Base-by-base conservation (phyloP, 2,329 filamentous ascomycete species). In the Thyridium curvatum region DNA sequence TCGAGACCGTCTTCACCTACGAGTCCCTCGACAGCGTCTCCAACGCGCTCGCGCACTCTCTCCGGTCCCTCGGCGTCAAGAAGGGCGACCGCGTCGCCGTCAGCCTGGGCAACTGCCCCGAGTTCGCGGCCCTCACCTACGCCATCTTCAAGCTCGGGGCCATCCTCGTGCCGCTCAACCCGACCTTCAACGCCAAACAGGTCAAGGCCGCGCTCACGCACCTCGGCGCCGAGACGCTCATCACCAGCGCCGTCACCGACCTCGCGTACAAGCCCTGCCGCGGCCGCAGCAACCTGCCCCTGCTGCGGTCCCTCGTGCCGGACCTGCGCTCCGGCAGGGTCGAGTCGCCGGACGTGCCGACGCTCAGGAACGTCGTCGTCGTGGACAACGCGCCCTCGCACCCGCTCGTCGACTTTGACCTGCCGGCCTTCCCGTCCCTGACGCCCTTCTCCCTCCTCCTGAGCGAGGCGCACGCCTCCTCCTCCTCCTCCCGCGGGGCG, bases 111-210 rank as follows among this genome's bases (percentile, higher is more conserved):
- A 97, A 95, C 61, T 82, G 80, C 32, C 68, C 83, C 49, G 89
- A 95, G 60, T 91, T 87, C 57, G 87, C 86, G 3, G 82, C 83
- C 36, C 73, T 93, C 15, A 91, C 84, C 6, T 97, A 97, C 62
- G 90, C 90, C 1, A 61, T 93, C 39, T 95, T 91, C 69, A 97
- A 97, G 62, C 74, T 97, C 9, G 93, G 93, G n/a, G 91, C 87
- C 17, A 78, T 97, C 37, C 69, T 97, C 45, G 90, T 94, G n/a
- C 93, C 91, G 0, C 65, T 97, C 17, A 97, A 98, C 58, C 91
- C 90, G 15, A 83, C 79, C 2, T 97, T 97, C 69, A 94, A 88
- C 49, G 71, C 78, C 4, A 60, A 68, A 5, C 93, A 97, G 65
- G 79, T 97, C 8, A 69, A 78, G 5, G 76, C 87, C 3, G 91